These are phyloP conservation scores for Cyclocybe cylindracea DNA, from an alignment of 768 basidiomycete species.

Conservation along the genomic window DNA sequence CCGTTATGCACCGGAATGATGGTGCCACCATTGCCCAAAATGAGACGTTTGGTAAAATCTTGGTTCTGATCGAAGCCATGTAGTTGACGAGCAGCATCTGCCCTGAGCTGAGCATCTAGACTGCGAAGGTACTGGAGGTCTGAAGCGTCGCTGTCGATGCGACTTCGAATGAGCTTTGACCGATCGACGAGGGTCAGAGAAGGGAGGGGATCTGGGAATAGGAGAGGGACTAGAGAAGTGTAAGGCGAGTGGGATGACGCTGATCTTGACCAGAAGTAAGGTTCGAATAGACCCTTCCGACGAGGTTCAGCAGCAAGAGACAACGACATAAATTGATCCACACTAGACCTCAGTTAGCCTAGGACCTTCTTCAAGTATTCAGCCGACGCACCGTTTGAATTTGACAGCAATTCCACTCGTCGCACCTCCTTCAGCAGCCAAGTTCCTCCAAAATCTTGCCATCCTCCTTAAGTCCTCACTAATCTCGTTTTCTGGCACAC, in stretches of 20 bases:
- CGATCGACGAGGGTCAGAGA: slow-evolving; percentile 70
- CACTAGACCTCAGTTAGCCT: slow-evolving; percentile 34
- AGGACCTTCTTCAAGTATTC: slow-evolving; percentile 1
- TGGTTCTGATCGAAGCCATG: slow-evolving; percentile 31
- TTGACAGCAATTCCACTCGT: slow-evolving; percentile 48
- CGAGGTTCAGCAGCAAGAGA: slow-evolving; percentile 77
- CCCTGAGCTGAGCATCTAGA: slow-evolving; percentile 47
- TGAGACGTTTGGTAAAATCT: slow-evolving; percentile 34
- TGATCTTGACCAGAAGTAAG: slow-evolving; percentile 68
- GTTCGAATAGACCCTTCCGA: slow-evolving; percentile 74
- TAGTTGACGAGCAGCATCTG: slow-evolving; percentile 32
- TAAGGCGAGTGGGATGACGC: slow-evolving; percentile 38
- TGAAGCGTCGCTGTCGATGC: slow-evolving; percentile 67
- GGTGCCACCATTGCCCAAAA: slow-evolving; percentile 59
- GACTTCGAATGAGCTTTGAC: slow-evolving; percentile 59
- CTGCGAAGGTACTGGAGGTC: slow-evolving; percentile 62
- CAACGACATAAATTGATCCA: slow-evolving; percentile 78
- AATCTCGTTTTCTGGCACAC: slow-evolving; percentile 37
- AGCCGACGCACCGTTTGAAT: slow-evolving; percentile 57
- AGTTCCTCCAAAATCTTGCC: slow-evolving; percentile 58
- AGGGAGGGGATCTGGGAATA: slow-evolving; percentile 78
- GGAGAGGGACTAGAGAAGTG: slow-evolving; percentile 68
- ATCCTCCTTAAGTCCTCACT: slow-evolving; percentile 50
- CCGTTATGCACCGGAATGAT: slow-evolving; percentile 75
- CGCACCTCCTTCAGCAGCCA: slow-evolving; percentile 40